Conservation (phyloP, 805 yeast genomes). For the Kodamaea restingae region DNA sequence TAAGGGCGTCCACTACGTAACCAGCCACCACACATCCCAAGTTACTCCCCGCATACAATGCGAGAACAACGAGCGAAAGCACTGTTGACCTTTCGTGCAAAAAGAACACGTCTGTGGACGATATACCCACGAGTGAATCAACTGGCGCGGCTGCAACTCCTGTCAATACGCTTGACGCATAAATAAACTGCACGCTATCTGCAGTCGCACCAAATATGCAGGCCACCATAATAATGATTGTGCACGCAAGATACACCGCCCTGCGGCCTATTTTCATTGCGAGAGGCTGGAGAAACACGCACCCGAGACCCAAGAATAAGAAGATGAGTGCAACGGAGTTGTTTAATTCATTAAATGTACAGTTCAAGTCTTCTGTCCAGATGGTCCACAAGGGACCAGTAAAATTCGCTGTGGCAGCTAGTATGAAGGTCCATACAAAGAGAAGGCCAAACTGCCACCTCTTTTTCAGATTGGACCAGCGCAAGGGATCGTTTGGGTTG, state of each 20-base stretch:
- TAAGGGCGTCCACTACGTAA: slow-evolving; percentile 32
- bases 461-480: slow-evolving; percentile 29
- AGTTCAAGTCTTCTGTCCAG: slow-evolving; percentile 28
- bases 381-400: slow-evolving; percentile 34
- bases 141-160: slow-evolving; percentile 43
- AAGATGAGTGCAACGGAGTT: slow-evolving; percentile 48
- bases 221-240: slow-evolving; percentile 24
- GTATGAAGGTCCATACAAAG: slow-evolving; percentile 28
- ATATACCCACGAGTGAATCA: slow-evolving; percentile 45
- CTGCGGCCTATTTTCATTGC: slow-evolving; percentile 31
- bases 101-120: slow-evolving; percentile 44
- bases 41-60: slow-evolving; percentile 41
- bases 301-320: slow-evolving; percentile 43
- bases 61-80: slow-evolving; percentile 32
- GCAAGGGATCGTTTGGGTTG: slow-evolving; percentile 32
- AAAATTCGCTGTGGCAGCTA: slow-evolving; percentile 24
- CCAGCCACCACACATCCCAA: slow-evolving; percentile 45
- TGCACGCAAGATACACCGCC: slow-evolving; percentile 24
- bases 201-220: slow-evolving; percentile 32
- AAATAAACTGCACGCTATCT: slow-evolving; percentile 17
- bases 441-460: slow-evolving; percentile 25
- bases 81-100: slow-evolving; percentile 40
- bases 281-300: slow-evolving; percentile 33
- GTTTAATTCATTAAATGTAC: slow-evolving; percentile 38
- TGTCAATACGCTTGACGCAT: slow-evolving; percentile 19